Conservation (phyloP, 306 rosid genomes). For the Lathyrus oleraceus region DNA sequence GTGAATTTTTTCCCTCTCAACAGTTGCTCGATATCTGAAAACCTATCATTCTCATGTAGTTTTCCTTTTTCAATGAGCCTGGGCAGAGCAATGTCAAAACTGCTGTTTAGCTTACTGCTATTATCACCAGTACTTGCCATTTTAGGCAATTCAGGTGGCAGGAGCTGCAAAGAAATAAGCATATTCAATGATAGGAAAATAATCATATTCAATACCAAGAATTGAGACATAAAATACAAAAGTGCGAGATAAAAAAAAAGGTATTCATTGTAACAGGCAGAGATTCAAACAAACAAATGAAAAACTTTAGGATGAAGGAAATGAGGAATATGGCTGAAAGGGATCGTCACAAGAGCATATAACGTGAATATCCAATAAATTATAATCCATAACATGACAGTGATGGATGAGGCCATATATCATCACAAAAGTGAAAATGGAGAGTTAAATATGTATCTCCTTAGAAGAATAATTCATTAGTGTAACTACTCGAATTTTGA, state of each 20-base stretch:
- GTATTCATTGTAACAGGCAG: constrained; percentile 3
- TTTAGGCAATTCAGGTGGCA: constrained; percentile 33
- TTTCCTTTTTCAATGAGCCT: constrained; percentile 31
- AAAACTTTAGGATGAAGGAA: constrained; percentile 2
- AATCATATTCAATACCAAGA: constrained; percentile 26
- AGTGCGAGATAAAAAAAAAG: neutral
- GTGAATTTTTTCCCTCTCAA: constrained; percentile 41
- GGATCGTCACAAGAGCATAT: neutral
- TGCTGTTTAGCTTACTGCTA: constrained; percentile 27
- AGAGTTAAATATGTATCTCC: neutral
- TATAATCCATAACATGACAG: neutral
- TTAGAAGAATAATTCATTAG: neutral
- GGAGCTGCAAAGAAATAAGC: constrained; percentile 35
- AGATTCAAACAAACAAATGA: constrained; percentile 13
- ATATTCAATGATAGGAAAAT: neutral
- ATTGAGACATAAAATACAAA: neutral
- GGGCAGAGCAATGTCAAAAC: constrained; percentile 19
- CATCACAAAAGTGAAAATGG: neutral
- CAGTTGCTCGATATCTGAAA: constrained; percentile 45
- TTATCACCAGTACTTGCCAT: constrained; percentile 9
- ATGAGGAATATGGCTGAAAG: neutral
- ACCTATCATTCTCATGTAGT: constrained; percentile 30
- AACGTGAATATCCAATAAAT: neutral
- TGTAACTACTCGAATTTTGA: neutral
- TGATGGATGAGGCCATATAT: neutral